Evolutionary conservation across 1,284 basidiomycete genomes (phyloP).

Genomic region (Apiotrichum mycotoxinovorans): DNA sequence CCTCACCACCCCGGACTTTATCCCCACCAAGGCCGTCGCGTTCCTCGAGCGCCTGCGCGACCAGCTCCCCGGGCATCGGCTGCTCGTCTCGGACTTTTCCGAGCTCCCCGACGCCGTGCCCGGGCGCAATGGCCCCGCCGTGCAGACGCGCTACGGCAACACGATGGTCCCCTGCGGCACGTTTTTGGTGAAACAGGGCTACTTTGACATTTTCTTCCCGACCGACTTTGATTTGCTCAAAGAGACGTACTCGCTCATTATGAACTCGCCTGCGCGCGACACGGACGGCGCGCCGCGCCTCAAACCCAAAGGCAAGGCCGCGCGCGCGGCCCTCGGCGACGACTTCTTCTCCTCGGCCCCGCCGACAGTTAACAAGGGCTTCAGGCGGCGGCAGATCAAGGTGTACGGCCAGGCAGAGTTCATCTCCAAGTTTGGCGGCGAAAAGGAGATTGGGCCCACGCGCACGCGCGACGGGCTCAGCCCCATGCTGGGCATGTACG

Average conservation of each 20-base stretch:
- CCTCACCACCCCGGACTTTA: slow-evolving; percentile 80
- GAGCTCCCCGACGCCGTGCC: slow-evolving; percentile 79
- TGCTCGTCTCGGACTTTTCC: slow-evolving; percentile 90
- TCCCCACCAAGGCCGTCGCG: slow-evolving; percentile 86
- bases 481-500: slow-evolving; percentile 47
- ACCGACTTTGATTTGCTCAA: slow-evolving; percentile 81
- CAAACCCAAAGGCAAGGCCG: slow-evolving; percentile 4
- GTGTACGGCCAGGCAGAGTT: slow-evolving; percentile 48
- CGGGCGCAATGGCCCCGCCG: slow-evolving; percentile 86
- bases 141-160: slow-evolving; percentile 85
- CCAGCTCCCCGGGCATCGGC: slow-evolving; percentile 84
- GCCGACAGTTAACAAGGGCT: slow-evolving; percentile 35
- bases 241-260: slow-evolving; percentile 80
- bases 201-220: slow-evolving; percentile 99
- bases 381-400: slow-evolving; percentile 37
- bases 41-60: slow-evolving; percentile 78
- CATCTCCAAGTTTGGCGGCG: slow-evolving; percentile 36
- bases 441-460: slow-evolving; percentile 30
- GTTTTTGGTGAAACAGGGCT: slow-evolving; percentile 88
- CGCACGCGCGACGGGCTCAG: slow-evolving; percentile 41
- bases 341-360: slow-evolving; percentile 34
- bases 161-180: slow-evolving; percentile 85
- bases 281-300: not conserved
- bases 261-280: slow-evolving; percentile 50
- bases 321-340: slow-evolving; percentile 6